Evolutionary conservation across 2,329 filamentous ascomycete species (phyloP), one percentile per base, ranked within the genome.

Genomic region (Fusarium sp.): DNA sequence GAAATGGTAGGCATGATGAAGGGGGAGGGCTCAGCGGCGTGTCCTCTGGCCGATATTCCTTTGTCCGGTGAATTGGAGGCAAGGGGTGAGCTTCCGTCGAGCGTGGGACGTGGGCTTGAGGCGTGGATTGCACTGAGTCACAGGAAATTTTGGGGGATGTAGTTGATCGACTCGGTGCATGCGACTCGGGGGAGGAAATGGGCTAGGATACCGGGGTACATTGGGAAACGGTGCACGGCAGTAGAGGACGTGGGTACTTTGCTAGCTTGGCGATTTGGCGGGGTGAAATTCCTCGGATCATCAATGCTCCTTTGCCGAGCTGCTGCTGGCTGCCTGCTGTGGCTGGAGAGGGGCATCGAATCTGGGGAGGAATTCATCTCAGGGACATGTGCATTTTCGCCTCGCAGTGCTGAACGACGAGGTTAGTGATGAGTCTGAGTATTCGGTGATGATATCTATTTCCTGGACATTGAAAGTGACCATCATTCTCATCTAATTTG

Each of bases 1-100:
- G 91, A 87, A 76, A 99, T 97, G 79, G 96, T 99, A 83, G 96
- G 96, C 96, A 97, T 97, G 73, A 63, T 80, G 78, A 78, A 73
- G 76, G 9, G 59, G 46, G 54, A 58, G 62, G 61, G 62, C 69
- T 73, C 72, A 67, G 70, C 74, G 44, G 25, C 16, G 62, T 65
- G 65, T 62, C 73, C 68, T 70, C 72, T 70, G 62, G 63, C 71
- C 71, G 38, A 38, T 54, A 16, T 38, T 70, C 61, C 59, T 62
- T 74, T 68, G 68, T 61, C 62, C 23, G 44, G 64, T 57, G 62
- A 65, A 69, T 65, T 70, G 38, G 60, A 55, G 68, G 53, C 63
- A 46, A 62, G 62, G 56, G 42, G 51, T 61, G 62, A 65, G 53
- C 64, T 74, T 69, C 62, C 62, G 69, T 72, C 58, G 60, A 64